These are phyloP conservation scores for Phoenix roebelenii DNA, from an alignment of 176 grass and related monocot species.

Conservation along the genomic window DNA sequence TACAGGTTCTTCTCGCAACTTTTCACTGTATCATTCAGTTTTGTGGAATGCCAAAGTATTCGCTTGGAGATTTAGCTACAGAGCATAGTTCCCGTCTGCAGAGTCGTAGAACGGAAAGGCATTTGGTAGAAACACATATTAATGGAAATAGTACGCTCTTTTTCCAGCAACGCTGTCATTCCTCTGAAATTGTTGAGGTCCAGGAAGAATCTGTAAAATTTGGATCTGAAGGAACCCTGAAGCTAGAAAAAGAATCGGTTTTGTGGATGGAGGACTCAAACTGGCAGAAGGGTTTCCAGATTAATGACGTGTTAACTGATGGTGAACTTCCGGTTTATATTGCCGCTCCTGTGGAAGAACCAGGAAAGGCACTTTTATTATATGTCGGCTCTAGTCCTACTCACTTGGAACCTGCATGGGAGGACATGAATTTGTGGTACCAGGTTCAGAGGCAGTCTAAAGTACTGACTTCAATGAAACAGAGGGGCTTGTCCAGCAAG, in stretches of 20 bases:
- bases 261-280: constrained; percentile 69
- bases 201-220: constrained; percentile 51
- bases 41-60: constrained; percentile 66
- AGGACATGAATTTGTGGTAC: constrained; percentile 95
- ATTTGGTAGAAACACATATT: constrained; percentile 52
- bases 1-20: constrained; percentile 75
- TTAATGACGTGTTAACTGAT: constrained; percentile 58
- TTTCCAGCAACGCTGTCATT: constrained; percentile 67
- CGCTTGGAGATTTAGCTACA: constrained; percentile 65
- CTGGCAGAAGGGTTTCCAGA: constrained; percentile 62
- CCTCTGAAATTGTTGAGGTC: constrained; percentile 92
- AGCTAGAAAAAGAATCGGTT: constrained; percentile 72
- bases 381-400: constrained; percentile 80
- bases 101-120: constrained; percentile 88
- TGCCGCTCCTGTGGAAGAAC: constrained; percentile 56
- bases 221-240: constrained; percentile 57
- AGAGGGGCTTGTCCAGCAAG: constrained; percentile 76
- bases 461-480: constrained; percentile 74
- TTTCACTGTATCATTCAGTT: constrained; percentile 84
- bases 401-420: constrained; percentile 83
- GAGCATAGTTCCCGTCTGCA: constrained; percentile 82
- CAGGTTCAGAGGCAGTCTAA: constrained; percentile 89
- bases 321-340: constrained; percentile 65
- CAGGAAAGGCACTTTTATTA: constrained; percentile 49
- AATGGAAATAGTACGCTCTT: constrained; percentile 61